Percentiles rank a stretch among this genome's conserved stretches.
These are phyloP conservation scores for Colletotrichum paranaense DNA, from an alignment of 2,329 filamentous ascomycete genomes.

Conservation along the genomic window DNA sequence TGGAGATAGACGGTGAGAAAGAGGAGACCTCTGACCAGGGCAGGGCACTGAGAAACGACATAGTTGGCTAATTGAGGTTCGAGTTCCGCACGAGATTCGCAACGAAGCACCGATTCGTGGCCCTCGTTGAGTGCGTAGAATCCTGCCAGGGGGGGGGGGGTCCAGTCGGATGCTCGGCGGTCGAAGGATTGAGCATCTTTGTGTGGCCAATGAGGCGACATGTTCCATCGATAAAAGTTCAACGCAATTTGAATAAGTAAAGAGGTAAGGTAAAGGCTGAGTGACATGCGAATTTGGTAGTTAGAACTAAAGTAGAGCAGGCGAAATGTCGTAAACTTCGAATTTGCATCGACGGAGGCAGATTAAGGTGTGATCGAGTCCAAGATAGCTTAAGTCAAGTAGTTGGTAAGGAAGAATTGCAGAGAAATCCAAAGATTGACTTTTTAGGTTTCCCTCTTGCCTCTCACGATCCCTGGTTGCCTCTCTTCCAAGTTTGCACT, in stretches of 20 bases:
- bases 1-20: constrained; percentile 10
- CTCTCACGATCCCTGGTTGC: not conserved
- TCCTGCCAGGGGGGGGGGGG: not conserved
- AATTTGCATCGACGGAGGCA: not conserved
- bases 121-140: not conserved
- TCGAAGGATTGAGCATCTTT: not conserved
- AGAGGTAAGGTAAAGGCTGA: not conserved
- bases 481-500: not conserved
- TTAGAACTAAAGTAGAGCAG: not conserved
- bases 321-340: no score
- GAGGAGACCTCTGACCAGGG: not conserved
- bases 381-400: no score
- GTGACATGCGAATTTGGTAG: not conserved
- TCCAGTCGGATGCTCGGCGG: not conserved
- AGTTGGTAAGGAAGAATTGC: not conserved
- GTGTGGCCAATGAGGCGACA: not conserved
- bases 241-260: not conserved
- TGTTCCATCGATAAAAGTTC: not conserved
- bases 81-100: not conserved
- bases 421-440: not conserved
- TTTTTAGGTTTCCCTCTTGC: not conserved
- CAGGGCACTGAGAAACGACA: not conserved
- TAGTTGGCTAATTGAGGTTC: not conserved
- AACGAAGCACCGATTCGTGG: constrained; percentile 5
- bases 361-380: not conserved